Evolutionary conservation across 805 yeast genomes (phyloP), one percentile per base, ranked within the genome.

Genomic region (Blastobotrys robertii): DNA sequence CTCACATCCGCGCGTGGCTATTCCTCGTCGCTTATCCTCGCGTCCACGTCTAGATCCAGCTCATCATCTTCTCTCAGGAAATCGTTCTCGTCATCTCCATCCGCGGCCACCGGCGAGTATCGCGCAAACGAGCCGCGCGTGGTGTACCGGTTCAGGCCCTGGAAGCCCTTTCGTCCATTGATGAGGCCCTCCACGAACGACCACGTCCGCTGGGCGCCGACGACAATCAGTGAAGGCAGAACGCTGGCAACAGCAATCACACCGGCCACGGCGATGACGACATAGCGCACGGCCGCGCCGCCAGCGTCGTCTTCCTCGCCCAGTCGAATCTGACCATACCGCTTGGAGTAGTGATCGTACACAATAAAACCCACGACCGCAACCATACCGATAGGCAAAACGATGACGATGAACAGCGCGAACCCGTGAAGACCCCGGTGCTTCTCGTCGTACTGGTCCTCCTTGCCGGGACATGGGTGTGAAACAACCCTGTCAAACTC

Each of bases 381-480:
- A 2, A 77, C 75, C 46, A 67, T 55, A 1, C 64, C 42, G 2
- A 81, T 49, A 11, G 94, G 90, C 12, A 82, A 52, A 7, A 74
- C 52, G 13, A 84, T 62, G 2, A 82, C 68, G 28, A 76, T 43
- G 38, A 76, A 63, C 44, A 81, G 58, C 10, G 74, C 69, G 14
- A 69, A 64, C 0, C 85, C 81, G 9, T 67, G 72, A 3, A 84
- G 55, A 1, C 81, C 77, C 3, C 58, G 46, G 48, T 77, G 73
- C 45, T 70, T 63, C 29, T 63, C 59, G 43, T 68, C 62, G 56
- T 76, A 87, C 51, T 85, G 80, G 8, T 65, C 61, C 47, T 79
- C 78, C 54, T 79, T 84, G 1, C 97, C 97, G 4, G 97, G 97
- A 61, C 98, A 92, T 6, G 97, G 75, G 43, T 66, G 70, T 2